Conservation (phyloP, 2,329 filamentous ascomycete genomes). For the Microcyclosporella mali region DNA sequence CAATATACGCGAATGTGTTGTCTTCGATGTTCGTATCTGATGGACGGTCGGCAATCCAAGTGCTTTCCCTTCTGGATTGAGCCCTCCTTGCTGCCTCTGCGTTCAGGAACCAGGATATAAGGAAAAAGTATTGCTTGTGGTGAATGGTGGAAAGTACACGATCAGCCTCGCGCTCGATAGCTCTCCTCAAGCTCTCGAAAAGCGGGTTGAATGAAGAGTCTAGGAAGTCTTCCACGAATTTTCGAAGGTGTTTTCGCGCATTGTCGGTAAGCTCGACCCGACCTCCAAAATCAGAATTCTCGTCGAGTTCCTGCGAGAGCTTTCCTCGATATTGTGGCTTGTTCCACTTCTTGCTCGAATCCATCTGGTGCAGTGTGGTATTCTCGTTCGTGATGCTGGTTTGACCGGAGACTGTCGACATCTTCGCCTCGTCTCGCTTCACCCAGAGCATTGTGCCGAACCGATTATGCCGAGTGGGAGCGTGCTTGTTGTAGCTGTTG, state of each 20-base stretch:
- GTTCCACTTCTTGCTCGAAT: constrained; percentile 82
- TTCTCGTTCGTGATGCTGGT: constrained; percentile 69
- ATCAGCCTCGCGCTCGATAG: constrained; percentile 82
- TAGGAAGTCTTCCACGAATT: constrained; percentile 86
- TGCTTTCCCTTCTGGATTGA: constrained; percentile 40
- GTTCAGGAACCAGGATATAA: constrained; percentile 79
- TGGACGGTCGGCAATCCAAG: constrained; percentile 33
- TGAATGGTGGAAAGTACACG: constrained; percentile 69
- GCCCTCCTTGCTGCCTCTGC: constrained; percentile 68
- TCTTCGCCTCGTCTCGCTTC: constrained; percentile 75
- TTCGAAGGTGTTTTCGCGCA: constrained; percentile 69
- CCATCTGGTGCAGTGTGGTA: constrained; percentile 77
- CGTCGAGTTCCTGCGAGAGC: constrained; percentile 43
- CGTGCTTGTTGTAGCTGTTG: constrained; percentile 66
- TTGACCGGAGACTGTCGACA: constrained; percentile 83
- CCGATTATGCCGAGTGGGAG: constrained; percentile 80
- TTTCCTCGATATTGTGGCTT: constrained; percentile 58
- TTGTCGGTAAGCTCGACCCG: constrained; percentile 62
- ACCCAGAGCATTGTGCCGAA: constrained; percentile 99
- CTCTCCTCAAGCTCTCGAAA: constrained; percentile 77
- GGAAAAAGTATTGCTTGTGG: constrained; percentile 80
- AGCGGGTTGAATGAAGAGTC: constrained; percentile 90
- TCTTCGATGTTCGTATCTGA: constrained; percentile 44
- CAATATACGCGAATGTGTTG: constrained; percentile 79
- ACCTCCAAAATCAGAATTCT: constrained; percentile 67